Percentiles rank a stretch among this genome's conserved stretches.
phyloP scores from a whole-genome alignment of 148 eudicot species.

The Heliamphora exappendiculata region DNA sequence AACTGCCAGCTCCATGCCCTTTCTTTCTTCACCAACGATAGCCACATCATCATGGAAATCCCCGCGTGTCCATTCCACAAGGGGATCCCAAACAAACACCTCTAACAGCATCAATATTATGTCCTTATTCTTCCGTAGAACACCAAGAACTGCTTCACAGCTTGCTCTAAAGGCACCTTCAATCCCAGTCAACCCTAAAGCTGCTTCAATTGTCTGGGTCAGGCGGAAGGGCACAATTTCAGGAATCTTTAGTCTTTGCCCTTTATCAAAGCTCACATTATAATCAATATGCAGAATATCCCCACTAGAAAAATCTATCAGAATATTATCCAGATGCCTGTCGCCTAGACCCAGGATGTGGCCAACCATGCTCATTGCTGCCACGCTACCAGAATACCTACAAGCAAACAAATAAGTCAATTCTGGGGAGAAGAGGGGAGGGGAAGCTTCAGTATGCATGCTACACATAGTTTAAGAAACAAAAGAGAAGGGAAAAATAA shows the following conservation, averaged over 20 bases:
- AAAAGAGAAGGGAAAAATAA: background rate
- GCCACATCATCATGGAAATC: slow-evolving; percentile 97
- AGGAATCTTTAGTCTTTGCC: slow-evolving; percentile 84
- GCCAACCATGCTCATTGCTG: slow-evolving; percentile 98
- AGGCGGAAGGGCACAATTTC: slow-evolving; percentile 99
- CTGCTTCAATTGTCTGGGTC: slow-evolving; percentile 90
- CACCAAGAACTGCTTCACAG: slow-evolving; percentile 88
- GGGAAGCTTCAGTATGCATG: background rate
- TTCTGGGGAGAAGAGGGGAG: background rate
- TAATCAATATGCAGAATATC: slow-evolving; percentile 96
- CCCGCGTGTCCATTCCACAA: slow-evolving; percentile 98
- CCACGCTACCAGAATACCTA: slow-evolving; percentile 88
- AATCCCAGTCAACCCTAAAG: slow-evolving; percentile 81
- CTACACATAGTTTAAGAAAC: background rate
- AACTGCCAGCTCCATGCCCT: slow-evolving; percentile 99
- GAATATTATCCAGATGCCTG: slow-evolving; percentile 93
- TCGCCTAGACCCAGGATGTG: slow-evolving; percentile 97
- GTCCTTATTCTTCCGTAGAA: slow-evolving; percentile 80
- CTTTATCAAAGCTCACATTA: slow-evolving; percentile 98
- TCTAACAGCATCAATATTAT: slow-evolving; percentile 81
- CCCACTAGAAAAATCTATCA: slow-evolving; percentile 76
- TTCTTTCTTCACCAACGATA: slow-evolving; percentile 95
- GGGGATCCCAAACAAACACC: slow-evolving; percentile 98
- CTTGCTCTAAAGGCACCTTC: slow-evolving; percentile 91
- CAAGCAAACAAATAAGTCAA: slow-evolving; percentile 18